These are phyloP conservation scores for Cytauxzoon felis DNA, from an alignment of 169 alveolate species.

Conservation along the genomic window DNA sequence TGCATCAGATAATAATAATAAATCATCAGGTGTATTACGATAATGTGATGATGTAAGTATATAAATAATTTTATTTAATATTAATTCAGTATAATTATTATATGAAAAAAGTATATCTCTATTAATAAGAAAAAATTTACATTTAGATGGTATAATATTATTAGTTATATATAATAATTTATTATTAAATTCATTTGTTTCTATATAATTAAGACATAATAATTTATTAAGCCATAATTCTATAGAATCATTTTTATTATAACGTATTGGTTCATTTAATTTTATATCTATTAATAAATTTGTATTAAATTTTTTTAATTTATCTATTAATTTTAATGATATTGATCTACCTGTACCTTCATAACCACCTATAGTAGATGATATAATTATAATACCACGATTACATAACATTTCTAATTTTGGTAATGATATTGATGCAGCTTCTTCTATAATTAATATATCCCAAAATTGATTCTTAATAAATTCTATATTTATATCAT, in stretches of 20 bases:
- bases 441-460: slow-evolving; percentile 98
- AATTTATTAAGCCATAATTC: slow-evolving; percentile 96
- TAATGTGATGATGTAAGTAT: slow-evolving; percentile 97
- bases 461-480: slow-evolving; percentile 86
- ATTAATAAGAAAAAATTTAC: slow-evolving; percentile 93
- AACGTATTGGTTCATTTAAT: slow-evolving; percentile 95
- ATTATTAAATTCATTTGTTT: slow-evolving; percentile 75
- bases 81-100: slow-evolving; percentile 94
- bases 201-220: slow-evolving; percentile 84
- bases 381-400: slow-evolving; percentile 90
- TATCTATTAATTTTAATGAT: slow-evolving; percentile 87
- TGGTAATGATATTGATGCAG: slow-evolving; percentile 99
- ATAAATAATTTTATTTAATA: slow-evolving; percentile 91
- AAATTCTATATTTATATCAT: slow-evolving; percentile 43
- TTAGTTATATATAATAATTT: slow-evolving; percentile 79
- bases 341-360: slow-evolving; percentile 99
- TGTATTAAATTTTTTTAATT: slow-evolving; percentile 77
- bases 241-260: slow-evolving; percentile 93
- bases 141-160: slow-evolving; percentile 89
- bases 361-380: slow-evolving; percentile 99
- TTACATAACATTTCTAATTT: slow-evolving; percentile 90
- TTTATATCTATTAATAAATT: slow-evolving; percentile 78
- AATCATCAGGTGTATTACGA: slow-evolving; percentile 99
- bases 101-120: slow-evolving; percentile 96
- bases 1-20: slow-evolving; percentile 97